These are phyloP conservation scores for Graphilbum ipis-grandicollis DNA, from an alignment of 2,329 filamentous ascomycete species.

Conservation along the genomic window DNA sequence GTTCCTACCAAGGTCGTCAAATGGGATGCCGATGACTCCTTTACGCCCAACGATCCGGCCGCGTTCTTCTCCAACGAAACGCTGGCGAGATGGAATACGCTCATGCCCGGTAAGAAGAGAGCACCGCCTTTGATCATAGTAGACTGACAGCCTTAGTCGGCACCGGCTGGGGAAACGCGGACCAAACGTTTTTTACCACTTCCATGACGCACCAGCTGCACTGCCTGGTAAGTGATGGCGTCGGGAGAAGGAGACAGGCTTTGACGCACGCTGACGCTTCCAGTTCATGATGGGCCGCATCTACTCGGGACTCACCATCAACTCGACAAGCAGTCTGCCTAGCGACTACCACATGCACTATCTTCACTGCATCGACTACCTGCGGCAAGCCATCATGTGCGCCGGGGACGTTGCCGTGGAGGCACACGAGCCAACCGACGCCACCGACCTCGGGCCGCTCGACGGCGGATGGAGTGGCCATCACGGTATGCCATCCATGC, in stretches of 20 bases:
- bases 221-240: conserved; percentile 20
- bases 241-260: too few relatives aligned
- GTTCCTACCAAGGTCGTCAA: conserved; percentile 20
- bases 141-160: too few relatives aligned
- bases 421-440: conserved; percentile 19
- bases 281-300: conserved; percentile 20
- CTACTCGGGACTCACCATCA: conserved; percentile 11
- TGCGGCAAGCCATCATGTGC: conserved; percentile 23
- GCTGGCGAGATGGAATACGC: conserved; percentile 19
- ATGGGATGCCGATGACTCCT: conserved; percentile 20
- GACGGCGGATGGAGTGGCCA: conserved; percentile 23
- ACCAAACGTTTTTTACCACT: conserved; percentile 21
- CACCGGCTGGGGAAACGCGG: conserved; percentile 17
- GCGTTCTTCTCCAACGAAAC: conserved; percentile 21
- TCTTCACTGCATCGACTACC: conserved; percentile 24
- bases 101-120: conserved; percentile 19
- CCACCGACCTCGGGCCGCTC: conserved; percentile 18
- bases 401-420: conserved; percentile 19
- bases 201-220: conserved; percentile 24
- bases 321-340: background rate
- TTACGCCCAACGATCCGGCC: conserved; percentile 19
- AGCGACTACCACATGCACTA: conserved; percentile 17
- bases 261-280: too few relatives aligned
- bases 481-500: conserved; percentile 17
- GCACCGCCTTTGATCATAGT: too few relatives aligned